Evolutionary conservation across 257 asterid species (phyloP).

Genomic region (Fraxinus quadrangulata): DNA sequence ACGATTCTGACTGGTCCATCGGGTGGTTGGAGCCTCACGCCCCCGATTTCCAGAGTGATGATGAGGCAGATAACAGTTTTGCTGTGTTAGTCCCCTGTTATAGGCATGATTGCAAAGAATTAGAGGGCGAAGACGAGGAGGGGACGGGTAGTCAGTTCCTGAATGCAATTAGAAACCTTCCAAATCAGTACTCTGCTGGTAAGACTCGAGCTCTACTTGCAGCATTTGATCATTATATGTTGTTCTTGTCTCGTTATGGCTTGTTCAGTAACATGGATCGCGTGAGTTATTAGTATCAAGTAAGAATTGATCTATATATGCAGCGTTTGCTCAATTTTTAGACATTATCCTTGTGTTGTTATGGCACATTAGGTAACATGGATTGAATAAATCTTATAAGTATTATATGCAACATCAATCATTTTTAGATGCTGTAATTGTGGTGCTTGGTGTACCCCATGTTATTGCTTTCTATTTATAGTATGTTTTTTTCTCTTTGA

Average conservation of each 20-base stretch:
- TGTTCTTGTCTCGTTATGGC: not conserved
- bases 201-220: constrained; percentile 25
- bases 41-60: constrained; percentile 80
- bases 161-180: constrained; percentile 48
- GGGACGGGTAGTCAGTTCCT: constrained; percentile 48
- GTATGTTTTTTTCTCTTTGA: not conserved
- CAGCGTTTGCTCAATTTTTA: not conserved
- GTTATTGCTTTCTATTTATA: not conserved
- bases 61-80: constrained; percentile 72
- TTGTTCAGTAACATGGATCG: not conserved
- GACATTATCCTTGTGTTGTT: too few species aligned
- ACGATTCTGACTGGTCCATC: constrained; percentile 91
- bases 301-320: not conserved
- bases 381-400: not conserved
- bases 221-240: constrained; percentile 14
- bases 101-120: constrained; percentile 48
- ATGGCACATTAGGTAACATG: too few species aligned
- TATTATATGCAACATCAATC: not conserved
- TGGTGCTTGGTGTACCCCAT: not conserved
- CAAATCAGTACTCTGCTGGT: constrained; percentile 68
- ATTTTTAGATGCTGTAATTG: not conserved
- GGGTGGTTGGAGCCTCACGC: constrained; percentile 98
- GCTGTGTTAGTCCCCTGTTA: constrained; percentile 97
- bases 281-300: not conserved
- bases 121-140: constrained; percentile 34